These are phyloP conservation scores for Phytopythium kandeliae DNA, from an alignment of 352 stramenopile genomes.

Conservation along the genomic window DNA sequence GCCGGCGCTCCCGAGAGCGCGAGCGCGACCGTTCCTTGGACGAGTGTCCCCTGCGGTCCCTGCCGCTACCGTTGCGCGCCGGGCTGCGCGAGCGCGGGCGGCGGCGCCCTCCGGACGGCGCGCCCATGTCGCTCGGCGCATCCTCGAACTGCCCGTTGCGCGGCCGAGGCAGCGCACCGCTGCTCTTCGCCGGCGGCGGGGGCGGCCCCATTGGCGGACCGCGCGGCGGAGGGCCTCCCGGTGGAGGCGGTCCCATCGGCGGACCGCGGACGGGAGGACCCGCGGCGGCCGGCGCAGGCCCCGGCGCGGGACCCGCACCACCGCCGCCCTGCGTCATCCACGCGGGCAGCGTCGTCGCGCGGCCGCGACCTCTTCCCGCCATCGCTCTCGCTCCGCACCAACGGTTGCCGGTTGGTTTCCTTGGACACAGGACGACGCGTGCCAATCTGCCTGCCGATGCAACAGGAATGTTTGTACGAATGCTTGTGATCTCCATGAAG, in stretches of 20 bases:
- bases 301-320: background rate
- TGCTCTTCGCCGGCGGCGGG: background rate
- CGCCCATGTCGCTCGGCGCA: slow-evolving; percentile 26
- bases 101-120: slow-evolving; percentile 3
- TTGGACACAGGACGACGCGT: too few species aligned
- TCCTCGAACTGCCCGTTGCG: slow-evolving; percentile 68
- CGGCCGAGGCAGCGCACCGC: slow-evolving; percentile 16
- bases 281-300: slow-evolving; percentile 1
- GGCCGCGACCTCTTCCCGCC: slow-evolving; percentile 74
- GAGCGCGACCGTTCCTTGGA: slow-evolving; percentile 19
- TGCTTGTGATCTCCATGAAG: too few species aligned
- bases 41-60: slow-evolving; percentile 10
- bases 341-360: slow-evolving; percentile 63
- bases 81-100: slow-evolving; percentile 9
- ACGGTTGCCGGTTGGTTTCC: too few species aligned
- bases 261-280: slow-evolving; percentile 2
- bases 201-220: background rate
- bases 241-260: too few species aligned
- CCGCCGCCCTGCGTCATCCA: slow-evolving; percentile 77
- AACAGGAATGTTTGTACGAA: too few species aligned
- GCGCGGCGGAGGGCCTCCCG: slow-evolving; percentile 2
- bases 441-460: too few species aligned
- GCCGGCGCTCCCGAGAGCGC: slow-evolving; percentile 13
- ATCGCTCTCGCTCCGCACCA: slow-evolving; percentile 8
- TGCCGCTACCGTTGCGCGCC: slow-evolving; percentile 11